Percentiles rank a stretch among this genome's conserved stretches.
Evolutionary conservation across 345 rosid genomes (phyloP).

Genomic region (Rhodamnia argentea): DNA sequence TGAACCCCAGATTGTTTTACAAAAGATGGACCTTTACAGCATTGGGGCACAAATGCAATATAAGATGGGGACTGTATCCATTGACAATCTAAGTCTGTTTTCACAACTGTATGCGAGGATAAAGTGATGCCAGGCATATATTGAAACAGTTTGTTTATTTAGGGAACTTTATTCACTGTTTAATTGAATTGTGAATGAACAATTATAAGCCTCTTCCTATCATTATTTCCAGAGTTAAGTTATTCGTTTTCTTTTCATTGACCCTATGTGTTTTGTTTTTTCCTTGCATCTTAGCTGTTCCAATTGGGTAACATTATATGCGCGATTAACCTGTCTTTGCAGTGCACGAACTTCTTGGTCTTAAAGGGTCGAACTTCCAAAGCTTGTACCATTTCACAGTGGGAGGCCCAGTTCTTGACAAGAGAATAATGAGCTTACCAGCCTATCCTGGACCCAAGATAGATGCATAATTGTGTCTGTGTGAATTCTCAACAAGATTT

Average conservation of each 20-base stretch:
- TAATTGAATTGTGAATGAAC: background rate
- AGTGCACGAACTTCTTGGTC: constrained; percentile 72
- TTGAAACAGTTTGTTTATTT: background rate
- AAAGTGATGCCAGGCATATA: background rate
- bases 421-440: constrained; percentile 83
- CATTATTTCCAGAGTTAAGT: background rate
- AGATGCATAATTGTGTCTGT: constrained; percentile 24
- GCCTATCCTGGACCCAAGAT: constrained; percentile 74
- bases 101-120: background rate
- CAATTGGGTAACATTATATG: background rate
- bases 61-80: background rate
- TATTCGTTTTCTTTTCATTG: background rate
- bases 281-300: background rate
- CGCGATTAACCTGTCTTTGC: constrained; percentile 1
- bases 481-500: background rate
- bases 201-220: background rate
- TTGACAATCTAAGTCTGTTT: background rate
- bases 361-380: constrained; percentile 54
- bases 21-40: background rate
- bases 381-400: constrained; percentile 80
- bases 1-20: background rate
- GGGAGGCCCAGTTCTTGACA: constrained; percentile 75
- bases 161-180: background rate
- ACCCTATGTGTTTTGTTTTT: background rate
- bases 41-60: background rate